Evolutionary conservation across 192 early-diverging fungal species (phyloP).

Genomic region (Backusella westeae): DNA sequence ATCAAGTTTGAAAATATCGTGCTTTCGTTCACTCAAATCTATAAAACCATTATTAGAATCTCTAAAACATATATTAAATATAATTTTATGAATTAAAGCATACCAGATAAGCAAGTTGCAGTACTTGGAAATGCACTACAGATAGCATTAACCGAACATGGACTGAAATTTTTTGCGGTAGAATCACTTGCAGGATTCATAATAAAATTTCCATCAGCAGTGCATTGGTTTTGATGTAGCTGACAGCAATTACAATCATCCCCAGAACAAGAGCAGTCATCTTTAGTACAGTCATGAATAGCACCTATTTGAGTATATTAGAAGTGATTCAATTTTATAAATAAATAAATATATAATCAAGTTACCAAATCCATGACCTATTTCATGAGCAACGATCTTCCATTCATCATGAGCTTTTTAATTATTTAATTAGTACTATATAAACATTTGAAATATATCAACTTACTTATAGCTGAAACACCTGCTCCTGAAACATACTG

Average conservation of each 20-base stretch:
- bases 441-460: neutral
- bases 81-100: neutral
- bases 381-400: slow-evolving; percentile 95
- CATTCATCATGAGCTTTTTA: slow-evolving; percentile 68
- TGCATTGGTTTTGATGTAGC: neutral
- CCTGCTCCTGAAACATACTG: slow-evolving; percentile 79
- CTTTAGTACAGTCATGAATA: slow-evolving; percentile 80
- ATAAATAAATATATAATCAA: neutral
- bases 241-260: slow-evolving; percentile 55
- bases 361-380: slow-evolving; percentile 77
- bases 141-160: slow-evolving; percentile 58
- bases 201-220: slow-evolving; percentile 14
- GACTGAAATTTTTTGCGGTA: slow-evolving; percentile 59
- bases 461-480: slow-evolving; percentile 72
- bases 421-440: neutral
- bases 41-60: neutral
- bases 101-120: slow-evolving; percentile 32
- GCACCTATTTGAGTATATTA: slow-evolving; percentile 56
- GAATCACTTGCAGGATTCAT: slow-evolving; percentile 61
- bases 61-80: neutral
- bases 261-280: slow-evolving; percentile 57
- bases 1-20: neutral
- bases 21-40: slow-evolving; percentile 36
- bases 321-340: neutral
- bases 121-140: slow-evolving; percentile 33